Percentiles rank a stretch among this genome's conserved stretches.
These are phyloP conservation scores for Allium fistulosum DNA, from an alignment of 106 monocot genomes.

Conservation along the genomic window DNA sequence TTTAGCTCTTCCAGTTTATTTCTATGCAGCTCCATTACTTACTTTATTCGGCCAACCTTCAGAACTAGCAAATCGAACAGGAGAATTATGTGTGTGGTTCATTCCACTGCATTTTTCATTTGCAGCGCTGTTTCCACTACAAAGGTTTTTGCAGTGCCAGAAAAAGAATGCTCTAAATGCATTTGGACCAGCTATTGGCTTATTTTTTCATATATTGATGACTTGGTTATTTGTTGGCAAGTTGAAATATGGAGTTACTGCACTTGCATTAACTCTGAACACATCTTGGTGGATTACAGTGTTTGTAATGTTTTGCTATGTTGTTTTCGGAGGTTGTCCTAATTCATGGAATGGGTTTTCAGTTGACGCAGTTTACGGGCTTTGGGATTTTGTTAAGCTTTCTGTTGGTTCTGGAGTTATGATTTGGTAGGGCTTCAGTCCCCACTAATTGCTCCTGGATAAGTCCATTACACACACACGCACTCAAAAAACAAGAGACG, in stretches of 20 bases:
- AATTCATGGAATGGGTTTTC: conserved; percentile 26
- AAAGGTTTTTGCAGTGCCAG: conserved; percentile 32
- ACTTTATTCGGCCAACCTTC: conserved; percentile 18
- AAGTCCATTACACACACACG: no score
- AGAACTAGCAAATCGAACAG: conserved; percentile 19
- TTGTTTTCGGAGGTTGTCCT: conserved; percentile 17
- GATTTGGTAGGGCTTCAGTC: conserved; percentile 17
- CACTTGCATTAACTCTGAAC: conserved; percentile 13
- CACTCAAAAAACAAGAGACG: no score
- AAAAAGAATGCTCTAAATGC: conserved; percentile 14
- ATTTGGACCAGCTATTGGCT: not conserved
- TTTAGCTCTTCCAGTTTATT: conserved; percentile 14
- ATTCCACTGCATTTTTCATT: conserved; percentile 24
- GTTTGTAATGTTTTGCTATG: conserved; percentile 17
- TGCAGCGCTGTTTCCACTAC: conserved; percentile 16
- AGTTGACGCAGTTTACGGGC: conserved; percentile 16
- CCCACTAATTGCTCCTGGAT: no score
- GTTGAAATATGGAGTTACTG: conserved; percentile 13
- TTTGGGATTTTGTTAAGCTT: conserved; percentile 22
- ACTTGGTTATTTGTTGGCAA: conserved; percentile 18
- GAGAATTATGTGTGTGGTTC: conserved; percentile 16
- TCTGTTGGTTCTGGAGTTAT: conserved; percentile 25
- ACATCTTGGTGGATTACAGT: conserved; percentile 18
- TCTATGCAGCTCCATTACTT: conserved; percentile 16
- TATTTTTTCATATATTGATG: conserved; percentile 14